A percentile compares a stretch with the other conserved stretches of the same genome.
These are phyloP conservation scores for Cystobasidiaceae sp. DNA, from an alignment of 1,284 basidiomycete species.

Conservation along the genomic window DNA sequence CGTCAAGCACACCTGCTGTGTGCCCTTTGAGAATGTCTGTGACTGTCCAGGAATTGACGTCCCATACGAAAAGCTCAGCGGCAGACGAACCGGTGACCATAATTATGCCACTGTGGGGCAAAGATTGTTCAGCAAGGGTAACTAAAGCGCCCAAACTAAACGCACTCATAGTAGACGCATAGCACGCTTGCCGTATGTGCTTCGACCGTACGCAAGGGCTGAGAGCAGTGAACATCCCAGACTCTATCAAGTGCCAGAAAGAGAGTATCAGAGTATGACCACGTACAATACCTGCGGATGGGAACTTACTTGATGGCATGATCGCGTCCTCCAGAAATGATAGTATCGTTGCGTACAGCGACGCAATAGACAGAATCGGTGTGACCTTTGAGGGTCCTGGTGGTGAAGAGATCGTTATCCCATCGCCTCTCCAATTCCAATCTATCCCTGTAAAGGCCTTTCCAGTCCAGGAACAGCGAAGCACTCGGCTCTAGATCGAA, in stretches of 20 bases:
- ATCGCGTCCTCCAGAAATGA: constrained; percentile 67
- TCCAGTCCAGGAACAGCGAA: constrained; percentile 58
- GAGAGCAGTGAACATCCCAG: constrained; percentile 42
- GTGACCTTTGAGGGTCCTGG: constrained; percentile 47
- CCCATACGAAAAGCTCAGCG: constrained; percentile 69
- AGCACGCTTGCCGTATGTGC: constrained; percentile 71
- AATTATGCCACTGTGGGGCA: constrained; percentile 47
- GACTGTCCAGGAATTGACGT: constrained; percentile 16
- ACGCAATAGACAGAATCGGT: constrained; percentile 32
- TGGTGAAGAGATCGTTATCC: constrained; percentile 54
- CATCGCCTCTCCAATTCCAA: constrained; percentile 59
- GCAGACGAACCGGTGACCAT: constrained; percentile 82
- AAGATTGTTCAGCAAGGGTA: neutral
- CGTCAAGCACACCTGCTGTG: constrained; percentile 69
- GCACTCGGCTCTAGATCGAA: constrained; percentile 36
- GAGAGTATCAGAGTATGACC: neutral
- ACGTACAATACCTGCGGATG: too few relatives aligned
- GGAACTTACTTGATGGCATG: constrained; percentile 16
- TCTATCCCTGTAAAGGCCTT: constrained; percentile 55
- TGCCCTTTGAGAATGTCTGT: constrained; percentile 60
- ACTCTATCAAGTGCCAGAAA: constrained; percentile 6
- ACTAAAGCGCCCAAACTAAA: constrained; percentile 49
- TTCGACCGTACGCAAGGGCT: constrained; percentile 61
- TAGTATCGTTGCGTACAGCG: constrained; percentile 52
- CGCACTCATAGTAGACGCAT: constrained; percentile 57